A percentile compares a stretch with the other conserved stretches of the same genome.
phyloP scores from a whole-genome alignment of 805 yeast species.

The Dipodascus geniculatus region DNA sequence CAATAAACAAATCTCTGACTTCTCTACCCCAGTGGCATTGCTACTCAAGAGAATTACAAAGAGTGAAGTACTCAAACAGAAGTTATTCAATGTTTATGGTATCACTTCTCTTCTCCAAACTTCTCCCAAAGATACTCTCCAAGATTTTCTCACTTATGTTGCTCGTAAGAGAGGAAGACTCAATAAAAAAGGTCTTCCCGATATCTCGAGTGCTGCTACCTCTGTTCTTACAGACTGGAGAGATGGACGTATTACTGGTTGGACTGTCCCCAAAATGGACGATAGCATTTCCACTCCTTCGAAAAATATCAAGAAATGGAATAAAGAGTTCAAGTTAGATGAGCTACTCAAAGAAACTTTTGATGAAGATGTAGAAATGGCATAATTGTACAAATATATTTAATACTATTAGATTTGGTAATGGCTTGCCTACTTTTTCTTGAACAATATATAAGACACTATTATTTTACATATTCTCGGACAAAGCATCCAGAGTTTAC shows the following conservation, averaged over 20 bases:
- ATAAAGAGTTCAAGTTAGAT: conserved; percentile 23
- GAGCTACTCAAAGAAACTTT: not conserved
- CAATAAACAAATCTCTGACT: conserved; percentile 73
- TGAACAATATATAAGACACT: no score
- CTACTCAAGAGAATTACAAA: conserved; percentile 67
- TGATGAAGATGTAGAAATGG: not conserved
- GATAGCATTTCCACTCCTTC: conserved; percentile 23
- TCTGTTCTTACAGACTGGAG: conserved; percentile 90
- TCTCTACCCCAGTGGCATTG: conserved; percentile 66
- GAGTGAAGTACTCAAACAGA: conserved; percentile 50
- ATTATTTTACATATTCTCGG: no score
- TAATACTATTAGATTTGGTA: no score
- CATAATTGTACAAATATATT: not conserved
- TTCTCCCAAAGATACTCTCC: conserved; percentile 66
- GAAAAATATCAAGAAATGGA: conserved; percentile 42
- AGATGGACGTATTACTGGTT: conserved; percentile 87
- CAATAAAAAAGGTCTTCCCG: conserved; percentile 88
- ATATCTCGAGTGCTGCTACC: conserved; percentile 72
- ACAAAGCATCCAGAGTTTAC: no score
- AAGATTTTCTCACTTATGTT: conserved; percentile 79
- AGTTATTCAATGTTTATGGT: conserved; percentile 59
- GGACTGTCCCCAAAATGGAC: conserved; percentile 63
- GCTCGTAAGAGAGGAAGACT: conserved; percentile 89
- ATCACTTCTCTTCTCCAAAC: conserved; percentile 69
- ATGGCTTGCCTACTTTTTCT: no score